phyloP scores from a whole-genome alignment of 2,329 filamentous ascomycete genomes.

The Phyllosticta ampelicida region DNA sequence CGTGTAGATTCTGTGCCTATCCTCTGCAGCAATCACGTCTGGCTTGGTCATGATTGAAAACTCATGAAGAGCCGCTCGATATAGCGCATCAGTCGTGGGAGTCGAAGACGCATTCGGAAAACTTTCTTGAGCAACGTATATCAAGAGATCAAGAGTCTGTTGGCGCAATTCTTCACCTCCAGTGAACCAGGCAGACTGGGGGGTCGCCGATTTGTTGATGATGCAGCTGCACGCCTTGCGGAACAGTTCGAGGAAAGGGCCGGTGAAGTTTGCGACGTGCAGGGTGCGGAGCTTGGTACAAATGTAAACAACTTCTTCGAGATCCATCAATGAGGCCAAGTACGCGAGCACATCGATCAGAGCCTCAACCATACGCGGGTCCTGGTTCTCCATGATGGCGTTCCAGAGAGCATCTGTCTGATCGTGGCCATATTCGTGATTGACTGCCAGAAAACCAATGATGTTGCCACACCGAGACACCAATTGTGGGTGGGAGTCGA shows the following conservation, averaged over 20 bases:
- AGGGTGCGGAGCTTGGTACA: constrained; percentile 52
- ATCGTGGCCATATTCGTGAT: constrained; percentile 55
- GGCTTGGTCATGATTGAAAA: constrained; percentile 49
- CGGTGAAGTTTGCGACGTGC: constrained; percentile 21
- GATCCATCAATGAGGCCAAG: constrained; percentile 36
- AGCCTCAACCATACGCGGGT: constrained; percentile 74
- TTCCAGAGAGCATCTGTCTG: constrained; percentile 79
- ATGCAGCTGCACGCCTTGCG: constrained; percentile 9
- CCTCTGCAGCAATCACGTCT: constrained; percentile 40
- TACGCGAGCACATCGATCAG: constrained; percentile 55
- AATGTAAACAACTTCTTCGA: constrained; percentile 48
- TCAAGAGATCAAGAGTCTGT: constrained; percentile 43
- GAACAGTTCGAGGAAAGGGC: constrained; percentile 23
- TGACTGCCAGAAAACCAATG: constrained; percentile 76
- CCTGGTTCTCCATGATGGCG: constrained; percentile 68
- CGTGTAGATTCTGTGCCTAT: constrained; percentile 52
- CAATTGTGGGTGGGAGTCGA: constrained; percentile 85
- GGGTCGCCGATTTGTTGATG: not conserved
- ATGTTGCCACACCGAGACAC: constrained; percentile 74
- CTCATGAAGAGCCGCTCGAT: constrained; percentile 51
- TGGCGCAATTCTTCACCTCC: constrained; percentile 16
- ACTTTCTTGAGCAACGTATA: constrained; percentile 63
- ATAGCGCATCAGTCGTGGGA: constrained; percentile 50
- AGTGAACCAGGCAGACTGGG: constrained; percentile 6
- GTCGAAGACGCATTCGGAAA: constrained; percentile 45